A percentile compares a stretch with the other conserved stretches of the same genome.
These are phyloP conservation scores for Penicillium sclerotiorum DNA, from an alignment of 2,329 filamentous ascomycete genomes.

Conservation along the genomic window DNA sequence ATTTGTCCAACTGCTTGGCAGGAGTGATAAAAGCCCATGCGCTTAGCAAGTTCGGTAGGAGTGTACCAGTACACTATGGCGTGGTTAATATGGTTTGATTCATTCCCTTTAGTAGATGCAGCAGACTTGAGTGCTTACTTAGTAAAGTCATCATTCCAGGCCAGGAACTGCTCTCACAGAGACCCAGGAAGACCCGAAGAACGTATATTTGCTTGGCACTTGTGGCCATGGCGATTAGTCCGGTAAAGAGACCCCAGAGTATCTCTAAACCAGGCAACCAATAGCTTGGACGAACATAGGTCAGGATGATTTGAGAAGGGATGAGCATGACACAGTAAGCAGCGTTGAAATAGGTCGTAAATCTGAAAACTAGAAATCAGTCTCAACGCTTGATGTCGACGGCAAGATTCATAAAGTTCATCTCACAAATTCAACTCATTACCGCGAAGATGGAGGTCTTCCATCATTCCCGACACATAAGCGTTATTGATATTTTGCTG, in stretches of 20 bases:
- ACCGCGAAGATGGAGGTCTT: constrained; percentile 25
- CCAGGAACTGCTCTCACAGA: constrained; percentile 34
- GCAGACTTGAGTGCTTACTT: constrained; percentile 16
- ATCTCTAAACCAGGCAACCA: constrained; percentile 34
- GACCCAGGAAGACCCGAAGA: constrained; percentile 32
- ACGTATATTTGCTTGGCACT: constrained; percentile 34
- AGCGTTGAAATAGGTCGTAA: constrained; percentile 45
- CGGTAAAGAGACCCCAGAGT: constrained; percentile 33
- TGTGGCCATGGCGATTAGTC: constrained; percentile 30
- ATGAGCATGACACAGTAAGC: constrained; percentile 45
- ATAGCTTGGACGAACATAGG: constrained; percentile 35
- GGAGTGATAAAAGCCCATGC: constrained; percentile 37
- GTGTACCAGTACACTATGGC: constrained; percentile 43
- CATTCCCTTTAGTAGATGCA: not conserved
- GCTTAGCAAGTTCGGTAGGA: constrained; percentile 37
- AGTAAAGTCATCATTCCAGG: constrained; percentile 36
- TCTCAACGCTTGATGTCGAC: not conserved
- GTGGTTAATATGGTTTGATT: not conserved
- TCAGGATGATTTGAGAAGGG: constrained; percentile 45
- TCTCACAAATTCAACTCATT: constrained; percentile 28
- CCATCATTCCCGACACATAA: constrained; percentile 32
- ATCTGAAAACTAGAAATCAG: constrained; percentile 26
- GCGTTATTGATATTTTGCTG: constrained; percentile 31
- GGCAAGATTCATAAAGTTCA: not conserved
- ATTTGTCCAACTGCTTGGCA: constrained; percentile 34